Conservation (phyloP, 352 stramenopile genomes). For the Phytopythium chamaehyphon region DNA sequence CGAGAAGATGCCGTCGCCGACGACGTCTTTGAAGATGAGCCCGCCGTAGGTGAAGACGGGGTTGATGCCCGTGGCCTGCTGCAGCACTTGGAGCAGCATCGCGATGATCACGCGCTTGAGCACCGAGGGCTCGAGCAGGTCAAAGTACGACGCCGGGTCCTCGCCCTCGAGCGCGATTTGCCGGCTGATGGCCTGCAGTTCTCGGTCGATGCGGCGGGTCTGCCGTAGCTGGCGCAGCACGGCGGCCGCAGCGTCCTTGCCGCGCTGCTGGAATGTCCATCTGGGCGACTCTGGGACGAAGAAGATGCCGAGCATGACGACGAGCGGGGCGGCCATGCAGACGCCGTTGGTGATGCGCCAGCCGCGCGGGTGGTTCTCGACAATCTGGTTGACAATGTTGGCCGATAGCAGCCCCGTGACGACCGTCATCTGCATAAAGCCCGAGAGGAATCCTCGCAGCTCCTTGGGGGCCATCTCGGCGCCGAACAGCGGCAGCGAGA, state of each 20-base stretch:
- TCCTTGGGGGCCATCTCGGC: constrained; percentile 62
- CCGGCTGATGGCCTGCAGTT: constrained; percentile 41
- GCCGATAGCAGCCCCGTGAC: constrained; percentile 39
- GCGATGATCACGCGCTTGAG: constrained; percentile 38
- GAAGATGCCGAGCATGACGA: constrained; percentile 54
- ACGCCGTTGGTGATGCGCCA: constrained; percentile 46
- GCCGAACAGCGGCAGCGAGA: constrained; percentile 46
- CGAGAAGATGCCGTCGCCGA: constrained; percentile 32
- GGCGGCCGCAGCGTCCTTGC: constrained; percentile 32
- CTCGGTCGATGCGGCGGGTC: constrained; percentile 28
- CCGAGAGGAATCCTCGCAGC: constrained; percentile 49
- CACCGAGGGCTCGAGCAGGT: constrained; percentile 39
- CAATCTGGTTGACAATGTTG: constrained; percentile 40
- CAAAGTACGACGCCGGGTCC: constrained; percentile 20
- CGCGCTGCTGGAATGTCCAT: constrained; percentile 35
- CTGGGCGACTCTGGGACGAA: constrained; percentile 35
- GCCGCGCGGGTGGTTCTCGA: constrained; percentile 25
- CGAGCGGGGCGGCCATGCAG: constrained; percentile 28
- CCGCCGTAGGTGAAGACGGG: constrained; percentile 41
- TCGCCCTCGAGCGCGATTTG: constrained; percentile 35
- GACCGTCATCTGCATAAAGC: constrained; percentile 64
- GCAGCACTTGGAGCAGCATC: constrained; percentile 41
- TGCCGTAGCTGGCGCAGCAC: constrained; percentile 40
- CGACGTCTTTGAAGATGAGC: constrained; percentile 47
- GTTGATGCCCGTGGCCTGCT: constrained; percentile 48